Base-by-base conservation (phyloP, 345 rosid species). In the Corchorus olitorius region DNA sequence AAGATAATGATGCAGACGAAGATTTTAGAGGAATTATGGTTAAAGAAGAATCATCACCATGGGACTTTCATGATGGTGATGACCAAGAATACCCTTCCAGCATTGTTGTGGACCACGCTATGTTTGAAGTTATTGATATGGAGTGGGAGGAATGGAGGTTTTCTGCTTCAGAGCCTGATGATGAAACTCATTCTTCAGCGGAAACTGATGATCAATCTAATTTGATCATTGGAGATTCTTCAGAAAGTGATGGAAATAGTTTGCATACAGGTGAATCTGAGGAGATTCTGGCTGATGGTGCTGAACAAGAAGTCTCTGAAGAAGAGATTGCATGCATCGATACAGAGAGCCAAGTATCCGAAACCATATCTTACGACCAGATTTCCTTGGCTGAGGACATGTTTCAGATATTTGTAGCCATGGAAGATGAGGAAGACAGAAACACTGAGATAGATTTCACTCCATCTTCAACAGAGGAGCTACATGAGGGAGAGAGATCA, bases 121-220 rank as follows among this genome's bases (percentile, higher is more conserved):
- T 35, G 61, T 82, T 82, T 73, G 85, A 87, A 50, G 77, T 53
- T 69, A 72, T 75, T 50, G 87, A 66, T 59, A 86, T 84, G 90
- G 97, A 86, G 52, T 85, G 90, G 92, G 87, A 83, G 53, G 89
- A 80, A 45, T 83, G 72, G 10, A 75, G 33, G 14, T 67, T 34
- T 67, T 76, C 81, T 20, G 54, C 60, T 52, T 71, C 71, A 33
- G 85, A 76, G 64, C 34, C 54, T n/a, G 82, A 75, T 34, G 17
- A 56, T 60, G 87, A 64, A 80, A 73, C 45, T 12, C 35, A 52
- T 62, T 41, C 20, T 73, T 59, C 65, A n/a, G 66, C 71, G 55
- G 81, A 81, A 68, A 70, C 60, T 22, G 86, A 85, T 9, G 72
- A 78, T 46, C 77, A 78, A 45, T 64, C 68, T 0, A 46, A 59